Evolutionary conservation across 495 filamentous ascomycete genomes (phyloP).

Genomic region (Lepraria neglecta): DNA sequence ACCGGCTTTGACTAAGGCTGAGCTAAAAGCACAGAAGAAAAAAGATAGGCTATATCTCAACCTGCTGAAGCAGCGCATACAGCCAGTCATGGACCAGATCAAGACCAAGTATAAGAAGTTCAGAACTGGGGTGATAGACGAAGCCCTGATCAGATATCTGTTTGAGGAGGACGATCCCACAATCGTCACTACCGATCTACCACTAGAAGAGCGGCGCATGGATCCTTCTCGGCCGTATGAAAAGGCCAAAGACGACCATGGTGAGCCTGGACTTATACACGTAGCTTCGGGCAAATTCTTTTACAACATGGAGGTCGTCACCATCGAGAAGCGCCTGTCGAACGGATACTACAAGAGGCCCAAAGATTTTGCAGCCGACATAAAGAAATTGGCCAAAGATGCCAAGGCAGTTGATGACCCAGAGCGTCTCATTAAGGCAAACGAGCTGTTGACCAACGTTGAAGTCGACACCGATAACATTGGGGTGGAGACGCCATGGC

Average conservation of each 20-base stretch:
- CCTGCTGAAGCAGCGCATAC: slow-evolving; percentile 75
- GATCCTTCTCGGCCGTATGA: slow-evolving; percentile 64
- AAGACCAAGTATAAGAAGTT: slow-evolving; percentile 79
- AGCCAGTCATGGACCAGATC: slow-evolving; percentile 92
- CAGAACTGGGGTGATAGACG: slow-evolving; percentile 68
- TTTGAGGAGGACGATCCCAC: slow-evolving; percentile 78
- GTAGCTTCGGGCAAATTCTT: slow-evolving; percentile 70
- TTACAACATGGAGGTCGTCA: slow-evolving; percentile 90
- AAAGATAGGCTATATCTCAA: slow-evolving; percentile 76
- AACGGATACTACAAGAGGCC: slow-evolving; percentile 93
- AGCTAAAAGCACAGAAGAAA: slow-evolving; percentile 72
- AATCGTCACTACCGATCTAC: slow-evolving; percentile 68
- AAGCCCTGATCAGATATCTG: slow-evolving; percentile 66
- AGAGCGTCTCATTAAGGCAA: slow-evolving; percentile 73
- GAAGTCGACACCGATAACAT: slow-evolving; percentile 80
- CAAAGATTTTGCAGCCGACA: slow-evolving; percentile 78
- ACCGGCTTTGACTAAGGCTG: slow-evolving; percentile 56
- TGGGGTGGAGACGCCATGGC: slow-evolving; percentile 54
- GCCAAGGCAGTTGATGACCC: slow-evolving; percentile 67
- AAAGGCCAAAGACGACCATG: slow-evolving; percentile 64
- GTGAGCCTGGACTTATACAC: slow-evolving; percentile 63
- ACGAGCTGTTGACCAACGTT: slow-evolving; percentile 83
- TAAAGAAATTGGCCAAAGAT: slow-evolving; percentile 77
- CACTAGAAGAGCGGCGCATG: slow-evolving; percentile 48
- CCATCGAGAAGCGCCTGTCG: slow-evolving; percentile 86